These are phyloP conservation scores for Alternaria arbusti DNA, from an alignment of 2,329 filamentous ascomycete species.

Conservation along the genomic window DNA sequence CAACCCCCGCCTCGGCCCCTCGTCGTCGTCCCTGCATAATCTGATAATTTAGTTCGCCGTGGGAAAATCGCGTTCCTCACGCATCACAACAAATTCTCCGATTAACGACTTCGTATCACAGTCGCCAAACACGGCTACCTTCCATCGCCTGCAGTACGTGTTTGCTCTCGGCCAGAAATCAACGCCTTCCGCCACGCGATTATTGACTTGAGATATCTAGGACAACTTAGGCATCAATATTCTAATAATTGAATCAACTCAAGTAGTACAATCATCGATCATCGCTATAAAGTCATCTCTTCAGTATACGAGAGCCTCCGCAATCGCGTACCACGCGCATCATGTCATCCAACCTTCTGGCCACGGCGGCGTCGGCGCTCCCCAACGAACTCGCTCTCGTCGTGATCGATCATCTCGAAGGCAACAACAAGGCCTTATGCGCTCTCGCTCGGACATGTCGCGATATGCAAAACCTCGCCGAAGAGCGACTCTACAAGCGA, in stretches of 20 bases:
- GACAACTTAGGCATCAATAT: background rate
- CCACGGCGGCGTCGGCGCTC: conserved; percentile 21
- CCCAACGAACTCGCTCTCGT: conserved; percentile 40
- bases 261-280: background rate
- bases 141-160: background rate
- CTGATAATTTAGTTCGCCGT: background rate
- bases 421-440: conserved; percentile 31
- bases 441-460: conserved; percentile 39
- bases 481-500: conserved; percentile 41
- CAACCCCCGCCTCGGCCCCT: conserved; percentile 1
- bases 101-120: background rate
- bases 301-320: background rate
- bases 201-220: background rate
- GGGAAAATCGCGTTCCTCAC: conserved; percentile 2
- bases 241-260: background rate
- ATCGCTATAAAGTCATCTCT: background rate
- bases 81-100: background rate
- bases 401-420: conserved; percentile 34
- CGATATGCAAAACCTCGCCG: conserved; percentile 37
- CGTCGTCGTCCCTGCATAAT: conserved; percentile 8
- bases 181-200: background rate
- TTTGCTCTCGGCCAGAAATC: background rate
- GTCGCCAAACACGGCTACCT: too few relatives aligned
- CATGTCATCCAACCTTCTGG: conserved; percentile 25
- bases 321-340: background rate